Percentiles rank a stretch among this genome's conserved stretches.
Evolutionary conservation across 2,329 filamentous ascomycete genomes (phyloP).

Genomic region (Didymella sp.): DNA sequence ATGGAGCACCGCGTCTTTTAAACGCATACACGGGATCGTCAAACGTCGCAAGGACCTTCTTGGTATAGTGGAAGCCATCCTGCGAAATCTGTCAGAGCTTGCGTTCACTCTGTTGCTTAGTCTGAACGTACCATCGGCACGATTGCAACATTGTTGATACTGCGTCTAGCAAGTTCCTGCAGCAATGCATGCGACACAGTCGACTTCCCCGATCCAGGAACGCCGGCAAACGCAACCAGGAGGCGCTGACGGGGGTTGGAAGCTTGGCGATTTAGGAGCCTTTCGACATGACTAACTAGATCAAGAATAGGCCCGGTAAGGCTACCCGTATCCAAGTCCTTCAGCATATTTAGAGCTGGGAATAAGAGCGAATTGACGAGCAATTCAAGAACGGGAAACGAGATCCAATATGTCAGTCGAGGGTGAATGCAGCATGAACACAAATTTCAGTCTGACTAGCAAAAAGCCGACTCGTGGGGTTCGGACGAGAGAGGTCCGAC

Average conservation of each 20-base stretch:
- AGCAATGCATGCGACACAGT: conserved; percentile 35
- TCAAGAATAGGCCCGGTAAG: conserved; percentile 25
- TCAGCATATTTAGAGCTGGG: conserved; percentile 18
- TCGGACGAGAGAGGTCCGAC: conserved; percentile 33
- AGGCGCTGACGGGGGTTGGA: conserved; percentile 29
- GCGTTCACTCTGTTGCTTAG: neutral
- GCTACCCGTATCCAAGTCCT: conserved; percentile 16
- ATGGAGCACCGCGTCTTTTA: conserved; percentile 34
- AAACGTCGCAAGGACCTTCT: conserved; percentile 27
- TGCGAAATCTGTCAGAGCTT: conserved; percentile 12
- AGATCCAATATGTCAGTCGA: neutral
- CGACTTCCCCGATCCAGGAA: conserved; percentile 39
- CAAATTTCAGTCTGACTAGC: neutral
- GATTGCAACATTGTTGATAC: conserved; percentile 28
- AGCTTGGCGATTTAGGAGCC: conserved; percentile 30
- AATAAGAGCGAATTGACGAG: neutral
- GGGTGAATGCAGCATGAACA: neutral
- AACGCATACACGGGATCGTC: conserved; percentile 31
- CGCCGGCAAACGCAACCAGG: conserved; percentile 37
- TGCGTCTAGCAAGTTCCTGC: conserved; percentile 27
- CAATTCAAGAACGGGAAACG: neutral
- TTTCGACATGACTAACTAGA: conserved; percentile 28
- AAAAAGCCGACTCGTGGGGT: conserved; percentile 17
- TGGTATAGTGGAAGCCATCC: conserved; percentile 39
- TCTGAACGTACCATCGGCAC: conserved; percentile 35